These are phyloP conservation scores for Diaporthe caulivora DNA, from an alignment of 2,329 filamentous ascomycete species.

Conservation along the genomic window DNA sequence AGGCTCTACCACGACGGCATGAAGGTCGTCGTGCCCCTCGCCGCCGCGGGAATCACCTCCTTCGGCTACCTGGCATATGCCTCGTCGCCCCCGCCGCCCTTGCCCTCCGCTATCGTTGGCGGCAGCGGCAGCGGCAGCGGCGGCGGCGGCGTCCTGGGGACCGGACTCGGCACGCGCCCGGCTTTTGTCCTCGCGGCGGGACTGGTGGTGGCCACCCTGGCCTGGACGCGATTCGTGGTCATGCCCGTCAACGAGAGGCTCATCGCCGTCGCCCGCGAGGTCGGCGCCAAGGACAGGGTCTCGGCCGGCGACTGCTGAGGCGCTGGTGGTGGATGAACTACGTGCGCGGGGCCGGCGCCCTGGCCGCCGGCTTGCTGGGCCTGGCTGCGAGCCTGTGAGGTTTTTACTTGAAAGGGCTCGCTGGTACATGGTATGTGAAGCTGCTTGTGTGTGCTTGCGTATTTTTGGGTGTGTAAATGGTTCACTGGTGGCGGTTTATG, in stretches of 20 bases:
- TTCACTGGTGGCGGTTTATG: not conserved
- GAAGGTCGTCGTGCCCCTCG: conserved; percentile 34
- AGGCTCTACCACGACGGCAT: conserved; percentile 32
- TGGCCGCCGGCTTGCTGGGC: conserved; percentile 23
- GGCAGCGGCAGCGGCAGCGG: not conserved
- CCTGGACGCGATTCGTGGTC: conserved; percentile 26
- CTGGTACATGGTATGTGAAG: not conserved
- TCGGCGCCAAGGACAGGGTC: conserved; percentile 14
- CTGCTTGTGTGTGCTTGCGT: not conserved
- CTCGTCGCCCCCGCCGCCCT: not conserved
- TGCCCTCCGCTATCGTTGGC: too few relatives aligned
- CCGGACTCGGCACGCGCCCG: not conserved
- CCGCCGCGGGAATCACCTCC: conserved; percentile 18
- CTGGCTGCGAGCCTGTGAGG: conserved; percentile 28
- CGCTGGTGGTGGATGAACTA: conserved; percentile 35
- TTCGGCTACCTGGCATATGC: conserved; percentile 5
- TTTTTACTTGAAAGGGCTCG: not conserved
- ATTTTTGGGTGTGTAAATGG: too few relatives aligned
- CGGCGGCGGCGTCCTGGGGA: not conserved
- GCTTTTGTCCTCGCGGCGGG: conserved; percentile 14
- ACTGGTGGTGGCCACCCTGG: conserved; percentile 28
- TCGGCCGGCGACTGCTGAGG: conserved; percentile 11
- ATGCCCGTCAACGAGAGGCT: conserved; percentile 34
- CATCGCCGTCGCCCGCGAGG: conserved; percentile 25
- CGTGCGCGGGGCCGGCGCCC: conserved; percentile 22